Evolutionary conservation across 1,139 yeast species (phyloP), one percentile per base, ranked within the genome.

Genomic region (Casaregolazyma lundiana): DNA sequence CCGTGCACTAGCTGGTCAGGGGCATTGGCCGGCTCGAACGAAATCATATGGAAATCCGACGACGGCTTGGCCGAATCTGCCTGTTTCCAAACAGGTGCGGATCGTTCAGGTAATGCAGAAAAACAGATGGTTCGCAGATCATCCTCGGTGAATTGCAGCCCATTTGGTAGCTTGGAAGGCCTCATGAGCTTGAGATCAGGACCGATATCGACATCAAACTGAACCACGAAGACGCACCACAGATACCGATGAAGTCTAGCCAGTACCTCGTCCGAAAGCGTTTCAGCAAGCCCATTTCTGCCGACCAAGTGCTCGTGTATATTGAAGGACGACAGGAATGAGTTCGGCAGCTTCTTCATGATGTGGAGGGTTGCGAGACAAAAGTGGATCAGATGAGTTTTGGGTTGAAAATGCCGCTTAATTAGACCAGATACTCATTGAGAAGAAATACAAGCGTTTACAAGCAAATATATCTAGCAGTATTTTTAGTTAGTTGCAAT

Each of bases 151-250:
- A 61, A 57, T 42, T 50, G 48, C 21, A 45, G 35, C 9, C 48
- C 50, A 19, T 40, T 35, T n/a, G 43, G 36, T 18, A 39, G 36
- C 22, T 54, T 45, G 9, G 56, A 45, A 1, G 66, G 66, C 13
- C 64, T 58, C 34, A 62, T 60, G 19, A 62, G 49, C 46, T 62
- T 62, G 43, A 62, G 53, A 46, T 61, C 66, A 0, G 69, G 69
- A 1, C 68, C 69, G 9, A 64, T 52, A 42, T 64, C 62, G 7
- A 60, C 61, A 45, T 65, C 67, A 49, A 64, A 64, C 44, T 65
- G 66, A n/a, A 65, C 61, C 41, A 63, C 60, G 41, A 64, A 49
- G 55, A 44, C 65, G 61, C 16, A 52, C 43, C 30, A 58, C 49
- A 67, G 65, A 64, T 41, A 34, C 15, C 61, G 53, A 19, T 50